These are phyloP conservation scores for Yamadazyma kanchanaburiensis DNA, from an alignment of 1,139 yeast genomes.

Conservation along the genomic window DNA sequence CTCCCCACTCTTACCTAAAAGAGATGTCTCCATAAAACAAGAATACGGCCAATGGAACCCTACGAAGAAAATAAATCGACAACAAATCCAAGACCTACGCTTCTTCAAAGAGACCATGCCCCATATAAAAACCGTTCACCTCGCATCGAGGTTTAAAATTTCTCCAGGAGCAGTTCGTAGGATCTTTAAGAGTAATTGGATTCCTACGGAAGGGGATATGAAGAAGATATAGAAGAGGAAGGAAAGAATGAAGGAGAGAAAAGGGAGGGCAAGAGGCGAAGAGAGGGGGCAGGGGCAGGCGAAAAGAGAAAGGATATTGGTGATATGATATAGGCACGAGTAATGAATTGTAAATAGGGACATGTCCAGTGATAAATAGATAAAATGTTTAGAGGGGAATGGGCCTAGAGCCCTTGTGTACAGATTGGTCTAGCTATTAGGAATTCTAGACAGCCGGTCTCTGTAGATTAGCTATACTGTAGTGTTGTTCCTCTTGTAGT, in stretches of 20 bases:
- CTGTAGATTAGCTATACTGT: no score
- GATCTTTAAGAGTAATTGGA: conserved; percentile 75
- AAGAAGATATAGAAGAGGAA: conserved; percentile 45
- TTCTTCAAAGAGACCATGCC: conserved; percentile 57
- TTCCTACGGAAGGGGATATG: no score
- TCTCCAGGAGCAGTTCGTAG: conserved; percentile 85
- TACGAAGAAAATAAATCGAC: conserved; percentile 60
- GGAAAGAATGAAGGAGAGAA: conserved; percentile 39
- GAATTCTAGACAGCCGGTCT: no score
- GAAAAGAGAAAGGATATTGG: background rate
- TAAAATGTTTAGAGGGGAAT: no score
- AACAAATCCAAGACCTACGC: conserved; percentile 66
- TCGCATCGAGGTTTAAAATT: conserved; percentile 63
- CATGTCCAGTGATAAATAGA: no score
- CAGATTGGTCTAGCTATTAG: no score
- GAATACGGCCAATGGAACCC: conserved; percentile 74
- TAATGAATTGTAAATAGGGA: no score
- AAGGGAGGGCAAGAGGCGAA: background rate
- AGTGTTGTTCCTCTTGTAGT: no score
- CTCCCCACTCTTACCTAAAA: no score
- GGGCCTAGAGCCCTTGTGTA: no score
- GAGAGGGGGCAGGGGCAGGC: background rate
- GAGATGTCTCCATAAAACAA: conserved; percentile 57
- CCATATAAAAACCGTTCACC: conserved; percentile 51
- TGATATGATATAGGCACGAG: background rate